Base-by-base conservation (phyloP, 2,329 filamentous ascomycete species). In the Microcyclosporella mali region DNA sequence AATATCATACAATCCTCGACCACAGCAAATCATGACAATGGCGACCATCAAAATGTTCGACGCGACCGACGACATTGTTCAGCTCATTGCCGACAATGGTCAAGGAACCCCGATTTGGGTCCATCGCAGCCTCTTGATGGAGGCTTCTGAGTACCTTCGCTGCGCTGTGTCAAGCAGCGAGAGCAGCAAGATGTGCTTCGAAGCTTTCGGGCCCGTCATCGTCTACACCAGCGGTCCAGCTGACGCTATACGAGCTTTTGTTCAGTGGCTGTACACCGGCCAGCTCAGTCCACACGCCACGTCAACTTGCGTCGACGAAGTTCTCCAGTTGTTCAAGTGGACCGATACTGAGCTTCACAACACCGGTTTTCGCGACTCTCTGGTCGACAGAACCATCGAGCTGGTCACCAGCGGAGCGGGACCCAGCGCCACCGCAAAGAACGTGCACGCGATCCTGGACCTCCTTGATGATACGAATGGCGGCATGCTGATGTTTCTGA, bases 321-420 rank as follows among this genome's bases (percentile, higher is more conserved):
- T 29, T 4, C 18, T 41, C 12, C 4, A 28, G 11, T 11, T 36
- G 3, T 41, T 14, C 19, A 34, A 36, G 15, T 36, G 33, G 19
- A 36, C 32, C n/a, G 18, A 28, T n/a, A 12, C 34, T 4, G 19
- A 36, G 11, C 40, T 36, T 3, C 25, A 8, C 32, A 28, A 30
- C n/a, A 17, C 6, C 12, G 32, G 18, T 3, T 41, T 35, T 33
- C 40, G 40, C 30, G 40, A 41, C 14, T n/a, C 10, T 12, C 18
- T 41, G 4, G 25, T 36, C 15, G 25, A 31, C 25, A 33, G 36
- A 18, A 16, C 28, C 14, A 34, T 36, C 14, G 19, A 36, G 32
- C 19, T 41, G 12, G 9, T 41, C n/a, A 36, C 19, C 2, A 34
- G 25, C 27, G 15, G 16, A 21, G 2, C 27, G 3, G 12, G 12